Evolutionary conservation across 441 rosid genomes (phyloP).

Genomic region (Pelargonium citronellum): DNA sequence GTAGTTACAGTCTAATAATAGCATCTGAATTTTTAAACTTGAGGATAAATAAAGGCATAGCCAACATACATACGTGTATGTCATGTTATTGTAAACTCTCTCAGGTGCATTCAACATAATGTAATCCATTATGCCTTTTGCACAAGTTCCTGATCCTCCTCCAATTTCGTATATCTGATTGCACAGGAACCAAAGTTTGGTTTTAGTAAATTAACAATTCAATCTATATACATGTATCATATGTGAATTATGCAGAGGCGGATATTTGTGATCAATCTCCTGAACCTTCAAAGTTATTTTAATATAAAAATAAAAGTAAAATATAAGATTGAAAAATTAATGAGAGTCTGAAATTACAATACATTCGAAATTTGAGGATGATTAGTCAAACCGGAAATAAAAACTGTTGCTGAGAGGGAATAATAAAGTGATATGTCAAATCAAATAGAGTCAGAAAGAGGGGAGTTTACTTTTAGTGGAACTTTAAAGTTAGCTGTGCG

Average conservation of each 20-base stretch:
- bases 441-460: neutral
- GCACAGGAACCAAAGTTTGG: slow-evolving; percentile 19
- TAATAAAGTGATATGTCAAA: neutral
- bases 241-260: neutral
- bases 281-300: neutral
- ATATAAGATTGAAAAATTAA: neutral
- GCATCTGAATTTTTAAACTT: slow-evolving; percentile 7
- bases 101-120: slow-evolving; percentile 86
- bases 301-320: neutral
- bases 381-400: neutral
- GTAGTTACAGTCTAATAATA: neutral
- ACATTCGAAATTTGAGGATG: neutral
- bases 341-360: neutral
- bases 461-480: slow-evolving; percentile 59
- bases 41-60: slow-evolving; percentile 18
- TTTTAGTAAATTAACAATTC: slow-evolving; percentile 14
- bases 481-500: slow-evolving; percentile 80
- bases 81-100: slow-evolving; percentile 84
- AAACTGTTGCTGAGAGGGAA: neutral
- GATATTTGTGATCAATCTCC: neutral
- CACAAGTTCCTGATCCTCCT: slow-evolving; percentile 98
- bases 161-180: slow-evolving; percentile 90
- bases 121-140: slow-evolving; percentile 91
- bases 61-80: slow-evolving; percentile 58
- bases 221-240: slow-evolving; percentile 15